Evolutionary conservation across 2,329 filamentous ascomycete species (phyloP).

Genomic region (Sporothrix protearum): DNA sequence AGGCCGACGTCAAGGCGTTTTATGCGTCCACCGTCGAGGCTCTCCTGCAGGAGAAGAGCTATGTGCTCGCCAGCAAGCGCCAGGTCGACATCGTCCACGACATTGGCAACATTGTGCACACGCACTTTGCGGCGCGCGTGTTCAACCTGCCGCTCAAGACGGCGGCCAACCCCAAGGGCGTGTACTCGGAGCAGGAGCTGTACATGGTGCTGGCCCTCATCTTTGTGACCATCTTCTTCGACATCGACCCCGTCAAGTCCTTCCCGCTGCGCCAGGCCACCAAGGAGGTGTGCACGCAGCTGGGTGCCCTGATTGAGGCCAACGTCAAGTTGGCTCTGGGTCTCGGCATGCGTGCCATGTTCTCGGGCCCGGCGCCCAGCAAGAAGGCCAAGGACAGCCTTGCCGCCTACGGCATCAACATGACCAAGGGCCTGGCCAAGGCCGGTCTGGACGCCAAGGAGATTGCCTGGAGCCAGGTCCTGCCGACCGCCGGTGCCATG

Average conservation of each 20-base stretch:
- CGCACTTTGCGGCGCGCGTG: slow-evolving; percentile 58
- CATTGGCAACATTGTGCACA: slow-evolving; percentile 64
- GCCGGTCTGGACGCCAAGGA: slow-evolving; percentile 60
- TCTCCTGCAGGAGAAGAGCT: slow-evolving; percentile 63
- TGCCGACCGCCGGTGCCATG: slow-evolving; percentile 64
- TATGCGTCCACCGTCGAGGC: slow-evolving; percentile 60
- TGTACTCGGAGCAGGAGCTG: slow-evolving; percentile 53
- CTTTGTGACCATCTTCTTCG: slow-evolving; percentile 63
- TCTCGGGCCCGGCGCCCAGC: slow-evolving; percentile 43
- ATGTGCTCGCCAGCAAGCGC: slow-evolving; percentile 55
- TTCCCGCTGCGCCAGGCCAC: slow-evolving; percentile 61
- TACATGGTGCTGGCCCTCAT: slow-evolving; percentile 63
- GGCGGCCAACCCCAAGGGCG: slow-evolving; percentile 54
- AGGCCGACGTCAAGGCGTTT: slow-evolving; percentile 60
- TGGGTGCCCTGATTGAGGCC: slow-evolving; percentile 60
- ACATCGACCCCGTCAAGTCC: slow-evolving; percentile 62
- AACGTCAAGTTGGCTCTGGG: slow-evolving; percentile 59
- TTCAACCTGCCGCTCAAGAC: slow-evolving; percentile 68
- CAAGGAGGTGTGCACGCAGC: slow-evolving; percentile 53
- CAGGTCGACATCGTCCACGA: slow-evolving; percentile 71
- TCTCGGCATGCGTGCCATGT: slow-evolving; percentile 45
- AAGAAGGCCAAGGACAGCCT: slow-evolving; percentile 34
- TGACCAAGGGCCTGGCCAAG: slow-evolving; percentile 63
- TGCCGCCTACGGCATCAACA: slow-evolving; percentile 48
- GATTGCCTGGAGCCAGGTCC: slow-evolving; percentile 66